Base-by-base conservation (phyloP, 345 rosid species). In the Euphorbia peplus region DNA sequence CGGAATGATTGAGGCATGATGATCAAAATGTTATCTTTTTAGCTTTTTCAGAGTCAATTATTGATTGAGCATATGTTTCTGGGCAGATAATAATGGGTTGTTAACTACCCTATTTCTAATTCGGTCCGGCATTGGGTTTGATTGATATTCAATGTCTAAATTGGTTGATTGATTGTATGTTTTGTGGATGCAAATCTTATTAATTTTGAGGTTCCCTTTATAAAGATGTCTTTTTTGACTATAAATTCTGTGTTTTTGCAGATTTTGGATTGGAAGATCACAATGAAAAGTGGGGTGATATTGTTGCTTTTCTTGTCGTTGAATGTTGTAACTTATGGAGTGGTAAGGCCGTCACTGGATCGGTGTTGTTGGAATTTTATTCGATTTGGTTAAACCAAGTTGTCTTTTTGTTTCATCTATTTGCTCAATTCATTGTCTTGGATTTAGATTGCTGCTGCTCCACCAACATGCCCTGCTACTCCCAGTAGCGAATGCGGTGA, bases 381-480 rank as follows among this genome's bases (percentile, higher is more conserved):
- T 63, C 8, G 13, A 22, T 18, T 46, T 8, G 26, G 18, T 42
- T 3, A 52, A 13, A 18, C 5, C 12, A 44, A 22, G 21, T 62
- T 26, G 6, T 30, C n/a, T 8, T 21, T 61, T 18, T n/a, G n/a
- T n/a, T 21, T 6, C 50, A 32, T 8, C 39, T 11, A 51, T 52
- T 25, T 44, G 25, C 37, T 48, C 37, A 39, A 19, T 50, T 63
- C 41, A 18, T 29, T 70, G 24, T 10, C 42, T 68, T 55, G 50
- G 54, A 24, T 79, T 79, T 60, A 95, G 99, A 70, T 61, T 72
- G 90, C 86, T 68, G 70, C 30, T 70, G 76, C 71, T 62, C 76
- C 88, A 56, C 90, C 59, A 57, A 90, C 92, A 14, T 91, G 98
- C 71, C 93, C 93, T 67, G 90, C 97, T 71, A 80, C 85, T 83